These are phyloP conservation scores for Phaeosphaeria sp. DNA, from an alignment of 2,329 filamentous ascomycete species.

Conservation along the genomic window DNA sequence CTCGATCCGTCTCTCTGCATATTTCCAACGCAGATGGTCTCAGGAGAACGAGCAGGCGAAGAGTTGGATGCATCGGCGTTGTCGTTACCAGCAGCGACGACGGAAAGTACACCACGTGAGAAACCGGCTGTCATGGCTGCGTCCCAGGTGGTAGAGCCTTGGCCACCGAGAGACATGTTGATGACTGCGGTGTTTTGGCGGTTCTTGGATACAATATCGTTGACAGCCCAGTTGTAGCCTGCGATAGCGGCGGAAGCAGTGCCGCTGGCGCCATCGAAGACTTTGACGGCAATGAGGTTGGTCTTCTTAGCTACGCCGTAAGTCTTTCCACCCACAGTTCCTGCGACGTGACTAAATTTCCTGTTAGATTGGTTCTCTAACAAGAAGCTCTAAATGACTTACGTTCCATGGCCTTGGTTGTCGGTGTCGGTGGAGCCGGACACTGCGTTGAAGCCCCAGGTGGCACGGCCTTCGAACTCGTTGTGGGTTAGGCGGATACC, in stretches of 20 bases:
- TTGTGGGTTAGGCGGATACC: constrained; percentile 63
- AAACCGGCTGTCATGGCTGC: constrained; percentile 42
- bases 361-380: neutral
- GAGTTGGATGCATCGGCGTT: constrained; percentile 26
- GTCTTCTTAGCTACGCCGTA: constrained; percentile 45
- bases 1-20: constrained; percentile 32
- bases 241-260: constrained; percentile 33
- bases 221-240: constrained; percentile 43
- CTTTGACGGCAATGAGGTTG: constrained; percentile 46
- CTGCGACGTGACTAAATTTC: constrained; percentile 34
- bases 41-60: constrained; percentile 44
- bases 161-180: constrained; percentile 48
- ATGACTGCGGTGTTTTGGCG: constrained; percentile 41
- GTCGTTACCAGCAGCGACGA: constrained; percentile 47
- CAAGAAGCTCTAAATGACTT: neutral
- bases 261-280: constrained; percentile 31
- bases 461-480: constrained; percentile 41
- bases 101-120: constrained; percentile 41
- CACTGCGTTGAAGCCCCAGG: constrained; percentile 38
- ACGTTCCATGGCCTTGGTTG: constrained; percentile 39
- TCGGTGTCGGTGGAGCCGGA: constrained; percentile 26
- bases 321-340: constrained; percentile 35
- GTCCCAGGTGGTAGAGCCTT: constrained; percentile 34
- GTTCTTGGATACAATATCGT: constrained; percentile 39
- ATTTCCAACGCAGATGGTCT: constrained; percentile 47